These are phyloP conservation scores for Aspergillus pseudonomiae DNA, from an alignment of 2,329 filamentous ascomycete species.

Conservation along the genomic window DNA sequence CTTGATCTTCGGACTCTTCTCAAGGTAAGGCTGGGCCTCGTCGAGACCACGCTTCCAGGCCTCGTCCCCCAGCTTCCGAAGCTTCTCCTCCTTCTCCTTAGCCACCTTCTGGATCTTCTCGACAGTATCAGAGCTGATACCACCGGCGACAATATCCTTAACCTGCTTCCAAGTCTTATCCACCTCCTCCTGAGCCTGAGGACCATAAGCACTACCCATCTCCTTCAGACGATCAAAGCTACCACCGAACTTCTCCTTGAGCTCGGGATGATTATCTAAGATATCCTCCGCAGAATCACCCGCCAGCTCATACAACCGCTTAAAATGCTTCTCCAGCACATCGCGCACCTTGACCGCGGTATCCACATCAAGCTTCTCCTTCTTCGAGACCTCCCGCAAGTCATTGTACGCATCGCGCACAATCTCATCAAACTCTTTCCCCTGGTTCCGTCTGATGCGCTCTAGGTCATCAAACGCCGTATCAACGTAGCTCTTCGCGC, in stretches of 20 bases:
- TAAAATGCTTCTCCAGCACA: slow-evolving; percentile 64
- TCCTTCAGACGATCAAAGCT: slow-evolving; percentile 70
- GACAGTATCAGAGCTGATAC: slow-evolving; percentile 57
- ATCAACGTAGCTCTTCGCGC: slow-evolving; percentile 70
- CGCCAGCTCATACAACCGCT: slow-evolving; percentile 63
- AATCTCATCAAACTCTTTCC: slow-evolving; percentile 70
- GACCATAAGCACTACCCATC: slow-evolving; percentile 70
- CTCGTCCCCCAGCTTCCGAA: slow-evolving; percentile 70
- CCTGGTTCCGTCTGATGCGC: slow-evolving; percentile 66
- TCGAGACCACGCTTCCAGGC: slow-evolving; percentile 73
- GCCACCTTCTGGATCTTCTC: slow-evolving; percentile 63
- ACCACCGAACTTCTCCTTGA: slow-evolving; percentile 73
- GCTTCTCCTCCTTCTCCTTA: slow-evolving; percentile 69
- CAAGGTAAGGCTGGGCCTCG: slow-evolving; percentile 70
- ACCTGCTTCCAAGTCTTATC: slow-evolving; percentile 72
- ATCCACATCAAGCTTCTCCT: slow-evolving; percentile 63
- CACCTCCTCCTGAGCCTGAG: slow-evolving; percentile 75
- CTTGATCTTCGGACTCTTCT: slow-evolving; percentile 77
- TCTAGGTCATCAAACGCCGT: slow-evolving; percentile 71
- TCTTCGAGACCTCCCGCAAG: slow-evolving; percentile 59
- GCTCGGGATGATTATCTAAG: slow-evolving; percentile 71
- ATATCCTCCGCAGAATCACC: slow-evolving; percentile 67
- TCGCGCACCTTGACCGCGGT: slow-evolving; percentile 64
- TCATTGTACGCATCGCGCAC: slow-evolving; percentile 39
- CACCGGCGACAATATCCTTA: slow-evolving; percentile 64